Percentiles rank a stretch among this genome's conserved stretches.
phyloP scores from a whole-genome alignment of 805 yeast species.

The Candida schatavii region DNA sequence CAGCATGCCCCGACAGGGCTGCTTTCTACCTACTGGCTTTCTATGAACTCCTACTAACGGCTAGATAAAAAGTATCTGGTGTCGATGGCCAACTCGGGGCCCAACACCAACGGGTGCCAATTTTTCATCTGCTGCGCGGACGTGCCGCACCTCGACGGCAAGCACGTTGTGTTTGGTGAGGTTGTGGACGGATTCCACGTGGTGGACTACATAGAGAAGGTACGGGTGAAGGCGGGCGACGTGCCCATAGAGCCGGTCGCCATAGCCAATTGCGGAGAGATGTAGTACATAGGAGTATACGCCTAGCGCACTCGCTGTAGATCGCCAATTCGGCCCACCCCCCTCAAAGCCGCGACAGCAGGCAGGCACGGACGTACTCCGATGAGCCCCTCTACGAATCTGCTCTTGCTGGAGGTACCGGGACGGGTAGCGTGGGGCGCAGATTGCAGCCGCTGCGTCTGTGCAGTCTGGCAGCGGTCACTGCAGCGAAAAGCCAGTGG shows the following conservation, averaged over 20 bases:
- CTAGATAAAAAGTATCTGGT: constrained; percentile 62
- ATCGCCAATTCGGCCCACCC: too few species aligned
- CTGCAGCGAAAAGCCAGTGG: neutral
- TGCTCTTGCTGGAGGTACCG: too few species aligned
- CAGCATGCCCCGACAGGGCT: neutral
- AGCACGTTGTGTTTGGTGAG: constrained; percentile 49
- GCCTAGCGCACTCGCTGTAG: too few species aligned
- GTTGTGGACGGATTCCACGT: constrained; percentile 43
- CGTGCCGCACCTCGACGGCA: constrained; percentile 39
- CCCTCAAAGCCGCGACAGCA: too few species aligned
- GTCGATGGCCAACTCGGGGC: constrained; percentile 80
- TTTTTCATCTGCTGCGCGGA: constrained; percentile 37
- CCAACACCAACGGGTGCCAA: constrained; percentile 47
- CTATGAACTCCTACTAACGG: neutral
- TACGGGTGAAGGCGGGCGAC: constrained; percentile 10
- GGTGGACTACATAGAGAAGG: constrained; percentile 22
- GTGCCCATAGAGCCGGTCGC: constrained; percentile 34
- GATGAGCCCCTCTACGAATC: too few species aligned
- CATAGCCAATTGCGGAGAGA: constrained; percentile 37
- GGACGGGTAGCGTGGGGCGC: too few species aligned
- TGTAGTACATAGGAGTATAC: too few species aligned
- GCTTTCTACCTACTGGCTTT: neutral
- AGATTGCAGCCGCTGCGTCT: too few species aligned
- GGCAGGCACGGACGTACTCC: too few species aligned
- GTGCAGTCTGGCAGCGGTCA: neutral